Percentiles rank a stretch among this genome's conserved stretches.
These are phyloP conservation scores for Neoboletus brunneissimus DNA, from an alignment of 768 basidiomycete genomes.

Conservation along the genomic window DNA sequence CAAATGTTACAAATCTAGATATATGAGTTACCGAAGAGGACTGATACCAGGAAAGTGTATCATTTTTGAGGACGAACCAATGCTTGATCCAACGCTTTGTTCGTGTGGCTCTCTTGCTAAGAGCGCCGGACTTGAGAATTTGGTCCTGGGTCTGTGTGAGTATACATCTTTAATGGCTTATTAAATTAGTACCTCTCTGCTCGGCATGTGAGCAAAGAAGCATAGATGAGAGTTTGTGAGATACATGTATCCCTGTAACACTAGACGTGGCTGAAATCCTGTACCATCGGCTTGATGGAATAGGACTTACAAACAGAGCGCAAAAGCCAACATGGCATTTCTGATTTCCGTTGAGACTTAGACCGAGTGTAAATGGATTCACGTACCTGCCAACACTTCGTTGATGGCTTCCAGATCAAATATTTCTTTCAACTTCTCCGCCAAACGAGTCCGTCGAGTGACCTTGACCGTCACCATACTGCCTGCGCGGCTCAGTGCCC, in stretches of 20 bases:
- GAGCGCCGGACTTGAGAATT: conserved; percentile 86
- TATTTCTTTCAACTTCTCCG: conserved; percentile 85
- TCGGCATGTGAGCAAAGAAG: conserved; percentile 95
- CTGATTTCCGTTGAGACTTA: conserved; percentile 36
- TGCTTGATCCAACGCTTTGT: conserved; percentile 93
- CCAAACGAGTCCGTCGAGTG: conserved; percentile 67
- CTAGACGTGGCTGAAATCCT: conserved; percentile 37
- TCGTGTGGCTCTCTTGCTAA: conserved; percentile 83
- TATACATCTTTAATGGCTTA: neutral
- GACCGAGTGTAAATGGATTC: neutral
- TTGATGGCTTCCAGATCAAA: conserved; percentile 79
- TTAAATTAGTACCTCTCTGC: conserved; percentile 63
- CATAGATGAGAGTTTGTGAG: conserved; percentile 90
- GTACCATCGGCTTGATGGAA: neutral
- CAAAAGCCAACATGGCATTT: conserved; percentile 93
- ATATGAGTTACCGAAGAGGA: conserved; percentile 70
- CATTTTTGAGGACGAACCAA: conserved; percentile 97
- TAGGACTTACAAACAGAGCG: conserved; percentile 76
- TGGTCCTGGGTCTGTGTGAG: conserved; percentile 60
- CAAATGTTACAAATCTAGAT: conserved; percentile 2
- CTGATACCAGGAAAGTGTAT: conserved; percentile 95
- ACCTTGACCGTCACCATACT: conserved; percentile 74
- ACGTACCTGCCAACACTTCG: conserved; percentile 80
- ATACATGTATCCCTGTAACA: conserved; percentile 97
- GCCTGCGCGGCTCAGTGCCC: conserved; percentile 42